Conservation (phyloP, 2,329 filamentous ascomycete species). For the Colletotrichum musae region DNA sequence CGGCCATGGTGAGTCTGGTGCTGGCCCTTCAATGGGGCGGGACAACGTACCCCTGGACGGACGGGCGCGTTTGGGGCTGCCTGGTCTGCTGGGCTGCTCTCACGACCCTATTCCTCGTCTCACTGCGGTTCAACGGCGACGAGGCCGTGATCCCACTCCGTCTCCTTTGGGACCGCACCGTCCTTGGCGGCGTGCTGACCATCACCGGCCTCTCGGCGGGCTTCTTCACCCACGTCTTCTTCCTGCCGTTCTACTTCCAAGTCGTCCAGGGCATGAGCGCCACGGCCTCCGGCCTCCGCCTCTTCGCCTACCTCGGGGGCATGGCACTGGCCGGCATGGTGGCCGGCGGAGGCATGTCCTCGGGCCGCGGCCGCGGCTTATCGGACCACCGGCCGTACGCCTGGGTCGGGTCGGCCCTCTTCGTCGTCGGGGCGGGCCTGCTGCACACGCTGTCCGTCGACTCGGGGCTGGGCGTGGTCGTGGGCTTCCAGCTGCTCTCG, state of each 20-base stretch:
- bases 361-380: constrained; percentile 52
- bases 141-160: constrained; percentile 62
- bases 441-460: constrained; percentile 65
- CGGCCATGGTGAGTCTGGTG: constrained; percentile 66
- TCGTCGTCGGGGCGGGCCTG: constrained; percentile 65
- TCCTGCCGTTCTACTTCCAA: constrained; percentile 65
- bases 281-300: constrained; percentile 67
- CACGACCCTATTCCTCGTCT: constrained; percentile 45
- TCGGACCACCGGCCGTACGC: constrained; percentile 43
- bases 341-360: constrained; percentile 57
- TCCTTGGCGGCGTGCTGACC: constrained; percentile 54
- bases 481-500: constrained; percentile 59
- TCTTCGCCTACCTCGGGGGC: constrained; percentile 65
- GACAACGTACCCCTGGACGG: constrained; percentile 64
- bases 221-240: constrained; percentile 47
- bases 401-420: constrained; percentile 57
- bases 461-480: constrained; percentile 67
- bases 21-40: constrained; percentile 72
- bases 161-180: constrained; percentile 60
- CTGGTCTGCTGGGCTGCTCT: constrained; percentile 48
- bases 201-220: constrained; percentile 52
- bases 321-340: constrained; percentile 63
- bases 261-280: constrained; percentile 66
- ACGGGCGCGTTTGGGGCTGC: constrained; percentile 56
- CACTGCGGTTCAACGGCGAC: constrained; percentile 59